Conservation (phyloP, 805 yeast species). For the Yamadazyma takamatsuzukensis region DNA sequence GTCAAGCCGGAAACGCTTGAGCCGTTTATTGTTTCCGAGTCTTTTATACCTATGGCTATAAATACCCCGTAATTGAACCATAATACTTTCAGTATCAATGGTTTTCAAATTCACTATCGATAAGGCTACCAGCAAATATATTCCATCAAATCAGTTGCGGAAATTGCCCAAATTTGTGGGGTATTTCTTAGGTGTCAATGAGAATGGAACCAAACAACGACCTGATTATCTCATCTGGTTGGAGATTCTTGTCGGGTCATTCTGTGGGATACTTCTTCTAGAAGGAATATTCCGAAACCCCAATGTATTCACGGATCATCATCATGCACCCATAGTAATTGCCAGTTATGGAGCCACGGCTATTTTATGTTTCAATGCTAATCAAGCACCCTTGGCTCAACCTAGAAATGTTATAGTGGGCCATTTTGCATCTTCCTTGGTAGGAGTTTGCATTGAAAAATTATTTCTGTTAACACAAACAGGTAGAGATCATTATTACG, state of each 20-base stretch:
- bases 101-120: slow-evolving; percentile 40
- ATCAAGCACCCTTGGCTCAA: slow-evolving; percentile 59
- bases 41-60: too few relatives aligned
- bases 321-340: slow-evolving; percentile 47
- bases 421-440: slow-evolving; percentile 48
- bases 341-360: slow-evolving; percentile 65
- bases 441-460: slow-evolving; percentile 54
- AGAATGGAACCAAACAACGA: slow-evolving; percentile 11
- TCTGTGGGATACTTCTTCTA: slow-evolving; percentile 42
- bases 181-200: slow-evolving; percentile 39
- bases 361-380: slow-evolving; percentile 52
- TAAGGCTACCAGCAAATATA: slow-evolving; percentile 21
- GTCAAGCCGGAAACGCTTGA: too few relatives aligned
- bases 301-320: slow-evolving; percentile 36
- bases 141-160: slow-evolving; percentile 23
- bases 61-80: too few relatives aligned
- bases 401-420: slow-evolving; percentile 59
- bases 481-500: slow-evolving; percentile 50
- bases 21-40: too few relatives aligned
- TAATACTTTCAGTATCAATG: slow-evolving; percentile 16
- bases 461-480: slow-evolving; percentile 43
- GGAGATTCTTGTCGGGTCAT: slow-evolving; percentile 43
- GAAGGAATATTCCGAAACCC: slow-evolving; percentile 44
- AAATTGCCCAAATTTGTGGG: slow-evolving; percentile 31
- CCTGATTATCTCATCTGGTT: slow-evolving; percentile 44